Evolutionary conservation across 108 stramenopile genomes (phyloP).

Genomic region (Tribonema minus): DNA sequence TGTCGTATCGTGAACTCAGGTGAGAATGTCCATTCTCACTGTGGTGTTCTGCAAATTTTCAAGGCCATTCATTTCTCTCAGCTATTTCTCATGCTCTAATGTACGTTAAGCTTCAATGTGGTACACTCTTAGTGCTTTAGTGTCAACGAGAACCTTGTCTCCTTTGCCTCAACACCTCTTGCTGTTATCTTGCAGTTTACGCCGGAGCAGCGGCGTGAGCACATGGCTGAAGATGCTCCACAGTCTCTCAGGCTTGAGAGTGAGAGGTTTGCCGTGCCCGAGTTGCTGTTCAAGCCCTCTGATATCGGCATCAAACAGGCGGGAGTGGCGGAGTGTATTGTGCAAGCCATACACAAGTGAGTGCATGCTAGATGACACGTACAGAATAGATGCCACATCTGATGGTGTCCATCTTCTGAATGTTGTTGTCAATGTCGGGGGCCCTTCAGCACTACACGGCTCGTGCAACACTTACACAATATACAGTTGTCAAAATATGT

Average conservation of each 20-base stretch:
- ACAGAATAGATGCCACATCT: neutral
- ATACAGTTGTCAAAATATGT: too few species aligned
- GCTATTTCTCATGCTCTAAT: too few species aligned
- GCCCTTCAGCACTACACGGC: too few species aligned
- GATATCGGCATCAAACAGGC: constrained; percentile 79
- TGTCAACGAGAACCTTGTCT: too few species aligned
- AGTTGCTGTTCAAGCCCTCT: constrained; percentile 81
- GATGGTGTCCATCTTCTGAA: neutral
- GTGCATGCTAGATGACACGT: neutral
- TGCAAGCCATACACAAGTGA: constrained; percentile 27
- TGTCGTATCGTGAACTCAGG: too few species aligned
- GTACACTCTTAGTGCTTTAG: too few species aligned
- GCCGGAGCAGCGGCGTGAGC: constrained; percentile 62
- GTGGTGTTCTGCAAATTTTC: too few species aligned
- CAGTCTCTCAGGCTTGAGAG: constrained; percentile 69
- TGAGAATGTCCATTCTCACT: too few species aligned
- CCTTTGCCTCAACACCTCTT: too few species aligned
- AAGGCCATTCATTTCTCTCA: too few species aligned
- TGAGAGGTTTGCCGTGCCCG: constrained; percentile 85
- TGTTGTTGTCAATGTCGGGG: neutral
- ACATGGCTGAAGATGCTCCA: constrained; percentile 67
- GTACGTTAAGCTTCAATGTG: too few species aligned
- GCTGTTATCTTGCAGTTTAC: neutral
- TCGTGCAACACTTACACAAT: too few species aligned
- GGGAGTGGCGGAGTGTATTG: constrained; percentile 71